Percentiles rank a stretch among this genome's conserved stretches.
These are phyloP conservation scores for Beauveria sp. DNA, from an alignment of 2,329 filamentous ascomycete genomes.

Conservation along the genomic window DNA sequence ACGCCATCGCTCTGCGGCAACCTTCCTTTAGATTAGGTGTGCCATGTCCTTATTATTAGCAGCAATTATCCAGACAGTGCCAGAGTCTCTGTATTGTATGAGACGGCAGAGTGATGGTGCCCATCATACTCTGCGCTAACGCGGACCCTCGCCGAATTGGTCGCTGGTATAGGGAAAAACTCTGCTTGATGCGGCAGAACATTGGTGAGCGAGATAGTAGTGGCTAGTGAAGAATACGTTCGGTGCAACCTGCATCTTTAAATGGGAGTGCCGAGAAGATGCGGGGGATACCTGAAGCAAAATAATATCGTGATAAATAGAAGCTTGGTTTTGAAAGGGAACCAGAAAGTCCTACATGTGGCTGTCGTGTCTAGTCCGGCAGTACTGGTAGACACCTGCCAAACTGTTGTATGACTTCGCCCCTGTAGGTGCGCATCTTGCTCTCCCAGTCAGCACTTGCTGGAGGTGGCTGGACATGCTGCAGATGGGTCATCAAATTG, in stretches of 20 bases:
- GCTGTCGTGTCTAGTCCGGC: background rate
- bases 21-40: background rate
- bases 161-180: background rate
- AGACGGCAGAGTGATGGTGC: background rate
- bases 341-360: background rate
- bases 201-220: background rate
- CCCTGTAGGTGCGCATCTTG: too few relatives aligned
- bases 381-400: background rate
- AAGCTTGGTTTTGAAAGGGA: background rate
- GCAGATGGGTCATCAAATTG: too few relatives aligned
- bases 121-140: background rate
- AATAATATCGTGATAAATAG: background rate
- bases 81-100: background rate
- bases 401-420: background rate
- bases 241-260: background rate
- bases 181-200: background rate
- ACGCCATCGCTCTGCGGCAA: background rate
- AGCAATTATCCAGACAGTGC: background rate
- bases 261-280: background rate
- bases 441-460: too few relatives aligned
- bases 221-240: slow-evolving; percentile 4
- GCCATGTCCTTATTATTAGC: too few relatives aligned
- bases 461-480: too few relatives aligned
- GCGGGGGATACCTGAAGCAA: background rate
- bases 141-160: background rate